phyloP scores from a whole-genome alignment of 23 red algal genomes.

The Gracilaria caudata region DNA sequence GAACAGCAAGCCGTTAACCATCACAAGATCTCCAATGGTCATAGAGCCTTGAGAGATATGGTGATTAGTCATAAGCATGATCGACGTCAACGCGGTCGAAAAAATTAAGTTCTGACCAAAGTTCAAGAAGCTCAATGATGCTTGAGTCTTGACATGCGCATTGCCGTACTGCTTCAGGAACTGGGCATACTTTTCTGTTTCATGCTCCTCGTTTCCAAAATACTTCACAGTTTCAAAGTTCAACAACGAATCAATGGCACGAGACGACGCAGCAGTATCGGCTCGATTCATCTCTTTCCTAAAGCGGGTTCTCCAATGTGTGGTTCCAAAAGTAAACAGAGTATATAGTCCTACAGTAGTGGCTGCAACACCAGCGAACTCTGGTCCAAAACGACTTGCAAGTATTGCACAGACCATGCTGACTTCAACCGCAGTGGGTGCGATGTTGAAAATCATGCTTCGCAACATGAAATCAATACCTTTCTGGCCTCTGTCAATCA shows the following conservation, averaged over 20 bases:
- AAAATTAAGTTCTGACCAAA: conserved; percentile 99
- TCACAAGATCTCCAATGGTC: conserved; percentile 97
- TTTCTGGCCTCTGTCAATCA: conserved; percentile 94
- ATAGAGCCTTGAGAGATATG: conserved; percentile 74
- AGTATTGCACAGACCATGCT: conserved; percentile 88
- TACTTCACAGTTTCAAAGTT: conserved; percentile 99
- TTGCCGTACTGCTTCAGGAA: conserved; percentile 86
- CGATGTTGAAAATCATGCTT: conserved; percentile 96
- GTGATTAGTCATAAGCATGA: conserved; percentile 96
- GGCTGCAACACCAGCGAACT: conserved; percentile 77
- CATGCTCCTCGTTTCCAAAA: conserved; percentile 93
- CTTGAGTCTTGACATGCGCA: conserved; percentile 92
- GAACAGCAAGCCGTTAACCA: conserved; percentile 98
- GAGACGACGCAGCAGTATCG: conserved; percentile 83
- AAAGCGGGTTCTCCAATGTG: conserved; percentile 94
- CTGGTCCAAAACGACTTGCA: conserved; percentile 64
- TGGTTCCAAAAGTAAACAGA: conserved; percentile 88
- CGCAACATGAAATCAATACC: conserved; percentile 98
- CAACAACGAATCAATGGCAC: conserved; percentile 91
- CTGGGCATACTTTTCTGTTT: conserved; percentile 87
- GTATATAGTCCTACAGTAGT: conserved; percentile 80
- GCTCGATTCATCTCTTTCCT: conserved; percentile 96
- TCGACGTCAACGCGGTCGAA: conserved; percentile 83
- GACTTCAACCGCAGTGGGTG: conserved; percentile 89
- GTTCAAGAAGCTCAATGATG: conserved; percentile 85